These are phyloP conservation scores for Rhytidhysteron rufulum DNA, from an alignment of 2,329 filamentous ascomycete species.

Conservation along the genomic window DNA sequence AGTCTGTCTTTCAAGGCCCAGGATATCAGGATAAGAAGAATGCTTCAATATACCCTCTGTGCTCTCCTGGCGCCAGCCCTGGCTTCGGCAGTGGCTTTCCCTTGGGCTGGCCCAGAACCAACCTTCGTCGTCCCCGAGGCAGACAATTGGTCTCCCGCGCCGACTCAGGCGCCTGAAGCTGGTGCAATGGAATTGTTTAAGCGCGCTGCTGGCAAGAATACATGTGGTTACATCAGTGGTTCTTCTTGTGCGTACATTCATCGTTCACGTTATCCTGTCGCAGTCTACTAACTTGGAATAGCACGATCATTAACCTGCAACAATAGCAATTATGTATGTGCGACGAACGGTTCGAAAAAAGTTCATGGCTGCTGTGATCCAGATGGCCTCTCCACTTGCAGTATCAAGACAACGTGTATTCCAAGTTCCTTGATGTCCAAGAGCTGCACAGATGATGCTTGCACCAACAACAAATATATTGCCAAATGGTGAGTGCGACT, in stretches of 20 bases:
- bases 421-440: constrained; percentile 18
- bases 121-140: constrained; percentile 19
- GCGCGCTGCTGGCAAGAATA: constrained; percentile 20
- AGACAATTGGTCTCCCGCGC: constrained; percentile 29
- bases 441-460: constrained; percentile 22
- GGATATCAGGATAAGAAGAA: constrained; percentile 21
- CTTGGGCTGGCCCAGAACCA: constrained; percentile 22
- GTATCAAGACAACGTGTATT: constrained; percentile 29
- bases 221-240: constrained; percentile 28
- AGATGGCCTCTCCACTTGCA: constrained; percentile 16
- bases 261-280: not conserved
- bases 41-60: constrained; percentile 18
- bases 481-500: constrained; percentile 23
- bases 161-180: constrained; percentile 21
- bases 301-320: constrained; percentile 27
- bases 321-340: constrained; percentile 22
- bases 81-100: constrained; percentile 22
- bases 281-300: constrained; percentile 6
- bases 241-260: constrained; percentile 18
- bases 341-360: constrained; percentile 27
- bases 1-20: too few relatives aligned
- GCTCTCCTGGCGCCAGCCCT: constrained; percentile 25
- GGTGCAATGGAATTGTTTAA: constrained; percentile 21
- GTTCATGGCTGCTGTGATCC: constrained; percentile 33
- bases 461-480: constrained; percentile 19